phyloP scores from a whole-genome alignment of 139 green algal species.

The Nannochloris sp. region DNA sequence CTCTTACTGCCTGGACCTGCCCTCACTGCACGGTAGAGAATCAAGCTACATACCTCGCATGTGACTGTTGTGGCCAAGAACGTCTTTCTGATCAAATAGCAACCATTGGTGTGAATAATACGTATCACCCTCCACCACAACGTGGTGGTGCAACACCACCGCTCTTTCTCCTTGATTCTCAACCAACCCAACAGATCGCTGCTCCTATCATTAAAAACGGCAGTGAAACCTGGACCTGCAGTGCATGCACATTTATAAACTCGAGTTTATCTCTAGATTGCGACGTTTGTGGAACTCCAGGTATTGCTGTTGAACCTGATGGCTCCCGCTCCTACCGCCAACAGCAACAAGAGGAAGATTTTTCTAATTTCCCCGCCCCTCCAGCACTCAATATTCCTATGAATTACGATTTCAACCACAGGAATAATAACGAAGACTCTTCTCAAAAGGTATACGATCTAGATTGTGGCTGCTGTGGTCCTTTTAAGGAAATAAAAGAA shows the following conservation, averaged over 20 bases:
- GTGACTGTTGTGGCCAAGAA: neutral
- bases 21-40: neutral
- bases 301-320: neutral
- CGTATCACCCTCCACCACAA: too few relatives aligned
- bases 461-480: constrained; percentile 16
- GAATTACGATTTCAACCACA: too few relatives aligned
- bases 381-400: too few relatives aligned
- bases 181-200: too few relatives aligned
- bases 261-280: neutral
- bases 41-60: neutral
- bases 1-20: neutral
- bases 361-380: too few relatives aligned
- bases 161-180: too few relatives aligned
- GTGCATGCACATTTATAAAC: constrained; percentile 2
- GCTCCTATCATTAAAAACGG: too few relatives aligned
- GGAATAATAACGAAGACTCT: too few relatives aligned
- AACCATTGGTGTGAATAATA: too few relatives aligned
- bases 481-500: neutral
- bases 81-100: neutral
- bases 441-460: constrained; percentile 1
- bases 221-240: neutral
- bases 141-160: too few relatives aligned
- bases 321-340: neutral
- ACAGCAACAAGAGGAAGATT: neutral
- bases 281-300: neutral